Base-by-base conservation (phyloP, 1,284 basidiomycete genomes). In the Apiotrichum siamense region DNA sequence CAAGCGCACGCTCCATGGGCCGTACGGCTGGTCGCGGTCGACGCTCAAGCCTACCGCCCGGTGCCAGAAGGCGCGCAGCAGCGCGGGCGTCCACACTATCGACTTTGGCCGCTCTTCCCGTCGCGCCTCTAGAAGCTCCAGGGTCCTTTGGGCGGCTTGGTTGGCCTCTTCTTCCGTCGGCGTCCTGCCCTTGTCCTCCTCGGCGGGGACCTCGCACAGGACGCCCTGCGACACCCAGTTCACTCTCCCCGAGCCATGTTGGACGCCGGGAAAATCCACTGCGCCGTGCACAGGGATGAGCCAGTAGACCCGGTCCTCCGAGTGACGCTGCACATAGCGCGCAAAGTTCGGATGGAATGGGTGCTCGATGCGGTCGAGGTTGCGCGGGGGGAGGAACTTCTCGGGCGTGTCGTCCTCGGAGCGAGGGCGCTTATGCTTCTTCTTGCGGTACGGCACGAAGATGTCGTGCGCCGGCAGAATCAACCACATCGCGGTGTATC, bases 261-360 rank as follows among this genome's bases (percentile, higher is more conserved):
- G 51, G 12, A 59, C 41, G 1, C 45, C 39, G 1, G 66, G 66
- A 0, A 69, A 27, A 1, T 58, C n/a, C 7, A 71, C 63, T 2
- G 66, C 64, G 1, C 67, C 67, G 33, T 66, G 57, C 4, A 71
- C 52, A 1, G 69, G 69, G 17, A 71, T 60, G 11, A 65, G 31
- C 69, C 69, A 71, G 43, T 65, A 57, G 13, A 71, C 60, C n/a
- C 64, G 49, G 6, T 43, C 35, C 15, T 44, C 17, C 6, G 63
- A 50, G 18, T 54, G 29, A n/a, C n/a, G n/a, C 5, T 27, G 23
- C 47, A 61, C 50, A 52, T 63, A 66, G 18, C 47, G 33, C 3
- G 17, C 13, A 2, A 68, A 36, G 42, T 54, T 39, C 0, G 69
- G 67, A 48, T 69, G 67, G 40, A 65, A 64, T 1, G 65, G 65